These are phyloP conservation scores for Discostella stelligeroides DNA, from an alignment of 108 stramenopile species.

Conservation along the genomic window DNA sequence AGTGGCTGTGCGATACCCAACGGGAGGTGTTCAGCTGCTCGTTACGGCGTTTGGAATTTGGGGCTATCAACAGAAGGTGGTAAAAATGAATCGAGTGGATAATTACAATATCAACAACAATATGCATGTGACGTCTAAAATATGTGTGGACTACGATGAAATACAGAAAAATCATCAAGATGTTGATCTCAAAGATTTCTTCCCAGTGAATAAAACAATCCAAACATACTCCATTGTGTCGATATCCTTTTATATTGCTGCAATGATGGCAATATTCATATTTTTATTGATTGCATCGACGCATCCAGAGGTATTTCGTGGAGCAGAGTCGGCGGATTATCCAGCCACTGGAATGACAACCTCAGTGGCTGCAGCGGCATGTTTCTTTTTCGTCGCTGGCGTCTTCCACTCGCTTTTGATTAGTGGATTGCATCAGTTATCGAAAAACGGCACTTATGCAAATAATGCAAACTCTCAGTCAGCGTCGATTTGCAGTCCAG, in stretches of 20 bases:
- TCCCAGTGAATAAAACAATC: constrained; percentile 17
- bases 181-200: constrained; percentile 22
- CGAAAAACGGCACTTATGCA: too few species aligned
- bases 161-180: constrained; percentile 1
- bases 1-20: constrained; percentile 19
- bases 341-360: constrained; percentile 11
- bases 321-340: constrained; percentile 4
- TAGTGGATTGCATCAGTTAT: constrained; percentile 17
- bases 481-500: constrained; percentile 22
- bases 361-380: constrained; percentile 10
- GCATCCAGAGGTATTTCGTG: constrained; percentile 10
- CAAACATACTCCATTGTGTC: constrained; percentile 17
- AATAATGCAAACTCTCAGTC: background rate
- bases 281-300: constrained; percentile 5
- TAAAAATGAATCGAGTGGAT: background rate
- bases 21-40: constrained; percentile 19
- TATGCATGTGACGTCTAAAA: background rate
- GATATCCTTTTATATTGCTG: constrained; percentile 12
- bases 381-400: constrained; percentile 8
- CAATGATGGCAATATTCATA: constrained; percentile 18
- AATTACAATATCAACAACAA: background rate
- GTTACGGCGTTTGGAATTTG: constrained; percentile 34
- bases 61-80: constrained; percentile 12
- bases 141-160: constrained; percentile 14
- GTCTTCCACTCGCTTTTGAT: constrained; percentile 14